Conservation (phyloP, 768 basidiomycete genomes). For the Auricularia cornea region DNA sequence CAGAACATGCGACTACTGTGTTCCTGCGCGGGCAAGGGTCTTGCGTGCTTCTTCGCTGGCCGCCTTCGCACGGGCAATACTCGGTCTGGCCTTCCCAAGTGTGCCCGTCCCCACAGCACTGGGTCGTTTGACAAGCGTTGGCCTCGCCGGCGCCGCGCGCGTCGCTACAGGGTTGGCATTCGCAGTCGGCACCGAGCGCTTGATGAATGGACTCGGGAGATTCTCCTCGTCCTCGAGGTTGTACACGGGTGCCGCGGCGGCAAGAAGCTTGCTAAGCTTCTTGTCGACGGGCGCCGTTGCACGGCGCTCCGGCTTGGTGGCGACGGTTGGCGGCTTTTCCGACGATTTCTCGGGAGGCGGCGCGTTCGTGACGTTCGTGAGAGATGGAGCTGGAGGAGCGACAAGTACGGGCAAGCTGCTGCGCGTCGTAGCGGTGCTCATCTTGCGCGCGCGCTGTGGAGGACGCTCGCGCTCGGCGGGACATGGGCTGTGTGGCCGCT, state of each 20-base stretch:
- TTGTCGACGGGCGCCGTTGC: background rate
- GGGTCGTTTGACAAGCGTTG: too few species aligned
- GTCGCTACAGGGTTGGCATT: too few species aligned
- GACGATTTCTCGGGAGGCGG: background rate
- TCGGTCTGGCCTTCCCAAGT: background rate
- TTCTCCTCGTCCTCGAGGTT: conserved; percentile 75
- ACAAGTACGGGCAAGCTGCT: background rate
- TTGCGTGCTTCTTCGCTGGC: too few species aligned
- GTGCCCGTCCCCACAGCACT: too few species aligned
- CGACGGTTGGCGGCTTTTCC: background rate
- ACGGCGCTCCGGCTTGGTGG: background rate
- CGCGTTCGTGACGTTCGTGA: background rate
- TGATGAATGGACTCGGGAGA: conserved; percentile 76
- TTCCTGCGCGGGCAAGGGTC: too few species aligned
- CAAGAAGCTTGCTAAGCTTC: conserved; percentile 2
- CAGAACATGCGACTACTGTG: too few species aligned
- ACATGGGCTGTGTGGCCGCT: conserved; percentile 40
- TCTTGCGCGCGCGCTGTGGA: background rate
- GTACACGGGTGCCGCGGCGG: conserved; percentile 39
- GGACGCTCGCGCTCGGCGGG: conserved; percentile 19
- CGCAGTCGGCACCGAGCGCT: conserved; percentile 22
- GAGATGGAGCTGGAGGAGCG: background rate
- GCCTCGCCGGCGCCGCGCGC: too few species aligned
- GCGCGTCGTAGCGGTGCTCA: background rate
- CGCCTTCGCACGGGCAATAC: too few species aligned